Conservation (phyloP, 2,329 filamentous ascomycete species). For the Penicillium sp. region DNA sequence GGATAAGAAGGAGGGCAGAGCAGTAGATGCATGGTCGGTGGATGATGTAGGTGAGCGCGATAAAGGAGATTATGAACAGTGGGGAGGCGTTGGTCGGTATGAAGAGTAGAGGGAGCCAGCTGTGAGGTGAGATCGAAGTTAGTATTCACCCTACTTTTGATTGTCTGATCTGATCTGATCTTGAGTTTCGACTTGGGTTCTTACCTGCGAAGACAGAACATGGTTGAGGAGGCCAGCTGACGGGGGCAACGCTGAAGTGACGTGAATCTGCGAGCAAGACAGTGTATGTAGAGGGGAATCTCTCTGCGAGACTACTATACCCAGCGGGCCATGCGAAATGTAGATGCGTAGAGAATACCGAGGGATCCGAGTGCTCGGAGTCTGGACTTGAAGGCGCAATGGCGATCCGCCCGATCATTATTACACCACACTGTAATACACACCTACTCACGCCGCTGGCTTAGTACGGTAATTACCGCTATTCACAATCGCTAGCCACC, state of each 20-base stretch:
- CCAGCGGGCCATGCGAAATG: not conserved
- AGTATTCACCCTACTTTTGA: not conserved
- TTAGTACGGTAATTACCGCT: slow-evolving; percentile 2
- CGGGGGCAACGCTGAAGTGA: not conserved
- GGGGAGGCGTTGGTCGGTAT: slow-evolving; percentile 85
- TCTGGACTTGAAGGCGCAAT: not conserved
- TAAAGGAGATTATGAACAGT: slow-evolving; percentile 82
- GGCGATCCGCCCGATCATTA: not conserved
- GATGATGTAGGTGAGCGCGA: slow-evolving; percentile 92
- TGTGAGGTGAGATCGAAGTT: slow-evolving; percentile 36
- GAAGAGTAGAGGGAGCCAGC: slow-evolving; percentile 85
- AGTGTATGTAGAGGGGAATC: not conserved
- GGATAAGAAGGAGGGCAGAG: slow-evolving; percentile 90
- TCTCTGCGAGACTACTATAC: not conserved
- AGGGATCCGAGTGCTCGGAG: not conserved
- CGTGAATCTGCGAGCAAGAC: not conserved
- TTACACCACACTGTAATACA: not conserved
- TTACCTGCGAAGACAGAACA: slow-evolving; percentile 70
- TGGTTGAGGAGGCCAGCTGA: slow-evolving; percentile 35
- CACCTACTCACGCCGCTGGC: not conserved
- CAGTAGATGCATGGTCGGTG: slow-evolving; percentile 98
- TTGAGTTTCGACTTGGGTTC: not conserved
- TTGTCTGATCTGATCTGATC: not conserved
- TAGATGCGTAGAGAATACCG: not conserved
- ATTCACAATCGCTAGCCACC: not conserved